These are phyloP conservation scores for Brassica incana DNA, from an alignment of 345 rosid species.

Conservation along the genomic window DNA sequence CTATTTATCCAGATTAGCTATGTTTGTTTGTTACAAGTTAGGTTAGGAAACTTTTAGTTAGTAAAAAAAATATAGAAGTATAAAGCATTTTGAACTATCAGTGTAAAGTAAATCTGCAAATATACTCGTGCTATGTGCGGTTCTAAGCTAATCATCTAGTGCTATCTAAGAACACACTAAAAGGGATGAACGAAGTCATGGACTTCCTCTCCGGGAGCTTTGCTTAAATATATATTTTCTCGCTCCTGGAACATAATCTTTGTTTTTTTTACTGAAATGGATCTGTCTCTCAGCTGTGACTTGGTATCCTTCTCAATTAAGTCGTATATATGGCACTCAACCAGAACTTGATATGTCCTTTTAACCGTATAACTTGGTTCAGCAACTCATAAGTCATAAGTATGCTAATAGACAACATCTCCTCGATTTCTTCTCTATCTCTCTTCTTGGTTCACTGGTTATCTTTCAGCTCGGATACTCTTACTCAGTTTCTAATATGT, in stretches of 20 bases:
- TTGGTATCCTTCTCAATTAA: conserved; percentile 20
- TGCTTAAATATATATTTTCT: not conserved
- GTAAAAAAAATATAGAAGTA: not conserved
- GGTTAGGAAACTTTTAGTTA: not conserved
- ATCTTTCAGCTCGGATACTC: conserved; percentile 15
- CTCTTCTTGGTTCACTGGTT: conserved; percentile 15
- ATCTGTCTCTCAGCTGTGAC: conserved; percentile 4
- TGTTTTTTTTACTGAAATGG: not conserved
- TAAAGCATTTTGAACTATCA: conserved; percentile 1
- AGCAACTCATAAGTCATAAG: conserved; percentile 23
- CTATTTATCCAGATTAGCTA: conserved; percentile 8
- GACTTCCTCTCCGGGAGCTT: conserved; percentile 20
- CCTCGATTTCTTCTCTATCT: not conserved
- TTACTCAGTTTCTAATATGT: conserved; percentile 6
- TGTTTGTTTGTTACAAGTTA: conserved; percentile 6
- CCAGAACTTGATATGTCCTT: not conserved
- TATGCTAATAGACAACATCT: conserved; percentile 1
- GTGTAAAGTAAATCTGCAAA: conserved; percentile 5
- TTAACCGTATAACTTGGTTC: conserved; percentile 17
- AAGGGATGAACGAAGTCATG: not conserved
- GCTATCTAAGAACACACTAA: conserved; percentile 1
- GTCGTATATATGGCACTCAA: conserved; percentile 10
- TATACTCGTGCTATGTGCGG: conserved; percentile 1
- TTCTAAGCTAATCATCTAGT: conserved; percentile 17
- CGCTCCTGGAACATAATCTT: not conserved